Conservation (phyloP, 1,284 basidiomycete species). For the Cutaneotrichosporon cavernicola region DNA sequence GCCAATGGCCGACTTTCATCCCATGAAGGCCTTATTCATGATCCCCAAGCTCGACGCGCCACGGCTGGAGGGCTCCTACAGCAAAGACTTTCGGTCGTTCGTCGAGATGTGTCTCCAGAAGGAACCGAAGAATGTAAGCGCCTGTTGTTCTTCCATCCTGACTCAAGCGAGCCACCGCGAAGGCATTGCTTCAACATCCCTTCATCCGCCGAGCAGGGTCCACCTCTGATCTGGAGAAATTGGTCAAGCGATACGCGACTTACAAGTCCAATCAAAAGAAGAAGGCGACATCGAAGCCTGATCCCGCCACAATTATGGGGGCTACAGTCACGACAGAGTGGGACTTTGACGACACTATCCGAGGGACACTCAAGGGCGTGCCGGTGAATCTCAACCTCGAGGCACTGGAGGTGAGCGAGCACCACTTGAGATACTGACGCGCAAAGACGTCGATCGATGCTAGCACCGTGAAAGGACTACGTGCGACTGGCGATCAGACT, state of each 20-base stretch:
- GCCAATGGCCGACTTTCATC: constrained; percentile 82
- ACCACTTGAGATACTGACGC: not conserved
- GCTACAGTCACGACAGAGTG: constrained; percentile 79
- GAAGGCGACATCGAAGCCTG: constrained; percentile 45
- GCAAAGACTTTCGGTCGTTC: constrained; percentile 91
- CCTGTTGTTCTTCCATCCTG: not conserved
- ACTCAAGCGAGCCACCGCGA: constrained; percentile 77
- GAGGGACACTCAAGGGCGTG: constrained; percentile 66
- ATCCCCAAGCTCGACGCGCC: constrained; percentile 90
- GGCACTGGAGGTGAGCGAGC: constrained; percentile 56
- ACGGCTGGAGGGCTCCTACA: constrained; percentile 60
- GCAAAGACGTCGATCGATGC: not conserved
- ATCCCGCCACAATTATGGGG: constrained; percentile 29
- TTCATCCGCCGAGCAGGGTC: constrained; percentile 83
- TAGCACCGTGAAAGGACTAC: not conserved
- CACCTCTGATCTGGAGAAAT: constrained; percentile 76
- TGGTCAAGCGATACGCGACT: constrained; percentile 75
- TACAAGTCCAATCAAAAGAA: constrained; percentile 60
- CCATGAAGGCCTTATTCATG: constrained; percentile 85
- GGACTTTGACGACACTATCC: constrained; percentile 73
- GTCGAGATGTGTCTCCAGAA: constrained; percentile 88
- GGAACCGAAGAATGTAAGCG: constrained; percentile 70
- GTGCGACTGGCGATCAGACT: not conserved
- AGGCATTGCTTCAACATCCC: constrained; percentile 83
- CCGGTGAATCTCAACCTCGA: constrained; percentile 56